Conservation (phyloP, 2,329 filamentous ascomycete genomes). For the Aspergillus sp. region DNA sequence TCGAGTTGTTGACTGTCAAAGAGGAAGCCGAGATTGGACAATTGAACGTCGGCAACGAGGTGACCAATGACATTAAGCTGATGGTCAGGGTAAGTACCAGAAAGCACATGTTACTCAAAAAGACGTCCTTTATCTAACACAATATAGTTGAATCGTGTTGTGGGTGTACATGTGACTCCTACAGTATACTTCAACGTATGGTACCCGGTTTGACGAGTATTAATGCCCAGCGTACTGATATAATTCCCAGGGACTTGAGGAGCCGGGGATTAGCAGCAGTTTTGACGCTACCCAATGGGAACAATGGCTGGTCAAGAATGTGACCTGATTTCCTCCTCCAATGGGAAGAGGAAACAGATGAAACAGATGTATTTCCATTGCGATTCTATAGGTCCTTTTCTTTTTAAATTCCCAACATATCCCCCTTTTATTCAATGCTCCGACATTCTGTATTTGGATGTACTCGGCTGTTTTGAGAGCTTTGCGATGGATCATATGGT, state of each 20-base stretch:
- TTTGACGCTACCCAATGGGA: slow-evolving; percentile 79
- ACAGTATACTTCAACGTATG: slow-evolving; percentile 75
- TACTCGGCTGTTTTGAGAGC: too few relatives aligned
- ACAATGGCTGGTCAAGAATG: slow-evolving; percentile 67
- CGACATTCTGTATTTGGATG: too few relatives aligned
- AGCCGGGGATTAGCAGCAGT: slow-evolving; percentile 67
- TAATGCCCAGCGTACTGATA: slow-evolving; percentile 15
- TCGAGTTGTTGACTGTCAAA: slow-evolving; percentile 60
- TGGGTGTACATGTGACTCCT: slow-evolving; percentile 83
- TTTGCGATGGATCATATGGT: not conserved
- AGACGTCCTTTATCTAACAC: slow-evolving; percentile 9
- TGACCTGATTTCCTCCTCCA: slow-evolving; percentile 36
- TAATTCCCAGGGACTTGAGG: slow-evolving; percentile 56
- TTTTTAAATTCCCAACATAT: too few relatives aligned
- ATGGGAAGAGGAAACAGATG: too few relatives aligned
- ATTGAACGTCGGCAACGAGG: slow-evolving; percentile 71
- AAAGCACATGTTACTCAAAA: not conserved
- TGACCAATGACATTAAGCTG: slow-evolving; percentile 79
- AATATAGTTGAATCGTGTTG: slow-evolving; percentile 54
- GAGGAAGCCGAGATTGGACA: slow-evolving; percentile 63
- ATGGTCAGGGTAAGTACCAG: slow-evolving; percentile 59
- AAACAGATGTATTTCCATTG: too few relatives aligned
- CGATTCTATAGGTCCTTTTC: too few relatives aligned
- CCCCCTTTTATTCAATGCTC: too few relatives aligned
- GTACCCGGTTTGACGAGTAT: slow-evolving; percentile 1